These are phyloP conservation scores for Phaeosphaeria sp. DNA, from an alignment of 2,329 filamentous ascomycete species.

Conservation along the genomic window DNA sequence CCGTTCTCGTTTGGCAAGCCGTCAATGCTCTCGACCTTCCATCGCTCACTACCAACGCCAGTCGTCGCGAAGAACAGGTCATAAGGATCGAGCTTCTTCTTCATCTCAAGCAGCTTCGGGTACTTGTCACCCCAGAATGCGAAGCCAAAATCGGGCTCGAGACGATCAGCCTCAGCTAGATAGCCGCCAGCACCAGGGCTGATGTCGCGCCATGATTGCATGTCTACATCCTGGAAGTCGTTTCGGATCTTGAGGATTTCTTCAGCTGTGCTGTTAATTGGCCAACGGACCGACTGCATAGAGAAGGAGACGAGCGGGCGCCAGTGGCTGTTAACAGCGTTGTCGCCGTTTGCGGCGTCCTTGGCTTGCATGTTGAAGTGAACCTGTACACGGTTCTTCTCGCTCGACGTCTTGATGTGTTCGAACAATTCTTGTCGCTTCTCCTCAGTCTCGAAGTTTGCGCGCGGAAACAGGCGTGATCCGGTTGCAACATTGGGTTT, in stretches of 20 bases:
- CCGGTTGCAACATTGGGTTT: slow-evolving; percentile 43
- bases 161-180: slow-evolving; percentile 40
- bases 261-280: slow-evolving; percentile 34
- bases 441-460: slow-evolving; percentile 40
- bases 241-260: slow-evolving; percentile 33
- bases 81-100: slow-evolving; percentile 42
- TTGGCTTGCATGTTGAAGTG: slow-evolving; percentile 46
- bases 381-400: slow-evolving; percentile 43
- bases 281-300: slow-evolving; percentile 44
- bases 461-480: slow-evolving; percentile 42
- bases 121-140: slow-evolving; percentile 45
- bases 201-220: slow-evolving; percentile 43
- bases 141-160: slow-evolving; percentile 42
- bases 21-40: slow-evolving; percentile 43
- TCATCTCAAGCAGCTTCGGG: slow-evolving; percentile 35
- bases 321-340: slow-evolving; percentile 42
- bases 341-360: slow-evolving; percentile 36
- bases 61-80: slow-evolving; percentile 45
- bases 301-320: slow-evolving; percentile 32
- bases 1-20: slow-evolving; percentile 46
- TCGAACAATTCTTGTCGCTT: slow-evolving; percentile 41
- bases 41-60: slow-evolving; percentile 43
- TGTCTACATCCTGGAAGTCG: slow-evolving; percentile 35
- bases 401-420: slow-evolving; percentile 38
- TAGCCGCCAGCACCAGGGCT: slow-evolving; percentile 38